Conservation (phyloP, 768 basidiomycete species). For the Kwoniella sp. region DNA sequence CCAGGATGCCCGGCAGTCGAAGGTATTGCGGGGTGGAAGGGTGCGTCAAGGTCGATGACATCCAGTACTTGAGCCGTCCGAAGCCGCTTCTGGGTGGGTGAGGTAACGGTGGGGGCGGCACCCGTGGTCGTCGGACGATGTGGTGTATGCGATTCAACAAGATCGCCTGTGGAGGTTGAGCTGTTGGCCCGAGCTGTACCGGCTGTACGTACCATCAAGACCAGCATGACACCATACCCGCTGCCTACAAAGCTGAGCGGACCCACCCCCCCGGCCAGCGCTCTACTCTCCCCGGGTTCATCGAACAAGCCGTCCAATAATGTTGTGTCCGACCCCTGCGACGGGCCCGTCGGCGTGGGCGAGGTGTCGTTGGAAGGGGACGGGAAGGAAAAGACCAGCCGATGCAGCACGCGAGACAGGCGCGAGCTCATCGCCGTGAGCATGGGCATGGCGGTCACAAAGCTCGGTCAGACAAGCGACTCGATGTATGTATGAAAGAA, state of each 20-base stretch:
- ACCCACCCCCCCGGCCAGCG: conserved; percentile 39
- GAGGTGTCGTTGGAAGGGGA: conserved; percentile 23
- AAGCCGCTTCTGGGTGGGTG: conserved; percentile 24
- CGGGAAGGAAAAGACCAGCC: conserved; percentile 40
- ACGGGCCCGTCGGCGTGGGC: neutral
- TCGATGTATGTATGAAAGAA: neutral
- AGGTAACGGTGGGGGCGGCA: conserved; percentile 25
- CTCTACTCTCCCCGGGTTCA: conserved; percentile 41
- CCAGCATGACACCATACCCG: conserved; percentile 42
- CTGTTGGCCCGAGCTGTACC: neutral
- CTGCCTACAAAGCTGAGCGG: conserved; percentile 40
- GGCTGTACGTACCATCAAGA: conserved; percentile 36
- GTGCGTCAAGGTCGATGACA: conserved; percentile 17
- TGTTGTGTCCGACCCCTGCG: neutral
- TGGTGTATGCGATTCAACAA: conserved; percentile 45
- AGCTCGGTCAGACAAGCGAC: neutral
- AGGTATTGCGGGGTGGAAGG: conserved; percentile 26
- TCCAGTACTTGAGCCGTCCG: conserved; percentile 12
- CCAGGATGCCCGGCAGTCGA: conserved; percentile 35
- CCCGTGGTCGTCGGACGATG: conserved; percentile 38
- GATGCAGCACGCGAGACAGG: conserved; percentile 33
- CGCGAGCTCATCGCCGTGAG: conserved; percentile 29
- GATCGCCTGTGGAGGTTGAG: conserved; percentile 24
- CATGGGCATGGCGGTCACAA: conserved; percentile 28
- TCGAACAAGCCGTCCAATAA: conserved; percentile 9